Evolutionary conservation across 2,329 filamentous ascomycete species (phyloP), one percentile per base, ranked within the genome.

Genomic region (Monosporascus sp.): DNA sequence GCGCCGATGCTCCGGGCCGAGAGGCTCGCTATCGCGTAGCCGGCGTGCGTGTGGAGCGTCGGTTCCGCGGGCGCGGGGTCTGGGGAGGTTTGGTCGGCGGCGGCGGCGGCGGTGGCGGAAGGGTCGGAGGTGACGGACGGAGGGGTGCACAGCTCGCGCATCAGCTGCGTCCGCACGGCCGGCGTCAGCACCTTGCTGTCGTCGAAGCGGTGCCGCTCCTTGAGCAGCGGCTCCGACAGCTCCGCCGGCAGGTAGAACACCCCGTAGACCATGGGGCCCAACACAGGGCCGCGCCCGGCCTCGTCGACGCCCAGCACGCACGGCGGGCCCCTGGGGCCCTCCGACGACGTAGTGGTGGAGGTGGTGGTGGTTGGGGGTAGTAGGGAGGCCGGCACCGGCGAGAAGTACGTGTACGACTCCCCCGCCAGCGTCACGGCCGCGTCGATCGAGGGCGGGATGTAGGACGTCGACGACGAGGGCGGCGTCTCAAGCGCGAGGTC

Each of bases 101-200:
- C 24, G 24, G 26, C 26, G 27, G 45, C 20, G 45, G 45, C 20
- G 45, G 14, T 5, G 41, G 41, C 3, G 63, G 65, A 94, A 4
- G 68, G 66, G 11, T 56, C 54, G 65, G 76, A 64, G 1, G 84
- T 77, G 61, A 78, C 74, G 7, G 73, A 68, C 24, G 69, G 75
- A 0, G 80, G 69, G 0, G 84, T 87, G 76, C 91, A 96, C 46
- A 97, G 81, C 3, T 79, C 78, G 41, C 74, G 69, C 79, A 87
- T 81, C 14, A 97, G 81, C 8, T 78, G 72, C 16, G 88, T 86
- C 59, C 93, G 90, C 38, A 93, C 84, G n/a, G 78, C 75, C 0
- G 92, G 83, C 0, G 88, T 95, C 40, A 97, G 83, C 5, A 91
- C 89, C 74, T 97, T 97, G 69, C 89, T 95, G 77, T 97, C 93